Base-by-base conservation (phyloP, 345 rosid genomes). In the Geranium rotundifolium region DNA sequence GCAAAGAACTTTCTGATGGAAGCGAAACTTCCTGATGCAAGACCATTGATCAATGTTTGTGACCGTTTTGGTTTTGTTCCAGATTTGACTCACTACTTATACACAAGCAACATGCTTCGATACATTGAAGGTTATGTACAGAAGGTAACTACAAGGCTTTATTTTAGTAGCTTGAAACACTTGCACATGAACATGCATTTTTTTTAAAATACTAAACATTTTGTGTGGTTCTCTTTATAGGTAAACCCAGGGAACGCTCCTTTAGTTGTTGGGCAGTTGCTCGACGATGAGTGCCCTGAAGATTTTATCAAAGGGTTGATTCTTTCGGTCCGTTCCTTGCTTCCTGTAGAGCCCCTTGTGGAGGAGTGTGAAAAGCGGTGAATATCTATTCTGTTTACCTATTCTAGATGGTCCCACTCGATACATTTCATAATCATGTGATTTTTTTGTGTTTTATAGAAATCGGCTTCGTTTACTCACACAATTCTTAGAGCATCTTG, bases 181-280 rank as follows among this genome's bases (percentile, higher is more conserved):
- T 23, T 57, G 15, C 15, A 14, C 52, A 46, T 57, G 3, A 17
- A 12, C 46, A n/a, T 18, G 31, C 46, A 15, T 3, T 7, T 46
- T 54, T 49, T 69, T 60, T 73, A 62, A 10, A 27, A 66, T 91
- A 89, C 16, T 87, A 85, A 77, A 89, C 85, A 77, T 79, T 57
- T 55, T 65, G 58, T 5, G 13, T 54, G 52, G 18, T 67, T 12
- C 52, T 67, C 41, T 74, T 91, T 69, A 20, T 77, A 95, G 99
- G 99, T 95, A 55, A 95, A 86, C 81, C 99, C 99, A n/a, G 91
- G 90, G 63, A 95, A 90, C 75, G 92, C 99, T 71, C 99, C 97
- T 66, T 73, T 88, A 68, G 99, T 95, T 58, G 99, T 95, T 56
- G 84, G 84, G 58, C 84, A 80, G 76, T 69, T 80, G 67, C 82